These are phyloP conservation scores for Trichomonas vaginalis DNA, from an alignment of 208 protist genomes.

Conservation along the genomic window DNA sequence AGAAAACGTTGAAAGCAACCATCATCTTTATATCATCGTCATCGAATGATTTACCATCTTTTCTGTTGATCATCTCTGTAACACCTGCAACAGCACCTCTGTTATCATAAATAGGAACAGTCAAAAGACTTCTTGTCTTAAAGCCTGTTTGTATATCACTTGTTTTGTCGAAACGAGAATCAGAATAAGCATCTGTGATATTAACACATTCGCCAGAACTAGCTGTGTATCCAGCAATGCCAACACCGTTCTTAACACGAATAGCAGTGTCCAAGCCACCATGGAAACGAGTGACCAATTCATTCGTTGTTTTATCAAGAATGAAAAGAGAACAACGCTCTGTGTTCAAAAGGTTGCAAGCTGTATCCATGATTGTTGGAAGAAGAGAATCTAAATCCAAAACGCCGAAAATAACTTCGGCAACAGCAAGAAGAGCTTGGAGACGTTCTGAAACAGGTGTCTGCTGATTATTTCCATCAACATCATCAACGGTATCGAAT, in stretches of 20 bases:
- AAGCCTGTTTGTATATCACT: slow-evolving; percentile 41
- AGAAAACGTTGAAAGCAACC: slow-evolving; percentile 14
- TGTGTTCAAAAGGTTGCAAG: neutral
- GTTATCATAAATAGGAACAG: slow-evolving; percentile 37
- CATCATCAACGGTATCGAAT: neutral
- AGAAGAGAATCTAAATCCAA: neutral
- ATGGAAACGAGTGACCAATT: neutral
- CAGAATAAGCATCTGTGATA: slow-evolving; percentile 42
- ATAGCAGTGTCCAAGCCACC: neutral
- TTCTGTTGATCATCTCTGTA: slow-evolving; percentile 38
- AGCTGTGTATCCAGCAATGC: slow-evolving; percentile 29
- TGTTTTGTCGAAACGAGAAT: slow-evolving; percentile 37
- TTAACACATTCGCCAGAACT: slow-evolving; percentile 30
- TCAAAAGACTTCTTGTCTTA: slow-evolving; percentile 35
- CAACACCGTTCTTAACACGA: neutral
- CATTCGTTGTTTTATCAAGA: neutral
- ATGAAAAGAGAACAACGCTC: neutral
- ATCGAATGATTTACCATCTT: neutral
- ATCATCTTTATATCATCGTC: slow-evolving; percentile 25
- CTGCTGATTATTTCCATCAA: neutral
- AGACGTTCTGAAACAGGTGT: neutral
- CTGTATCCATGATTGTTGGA: neutral
- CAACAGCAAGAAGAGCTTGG: neutral
- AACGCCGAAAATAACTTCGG: neutral
- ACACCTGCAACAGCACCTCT: slow-evolving; percentile 37